Base-by-base conservation (phyloP, 306 rosid genomes). In the Gastrolobium villosum region DNA sequence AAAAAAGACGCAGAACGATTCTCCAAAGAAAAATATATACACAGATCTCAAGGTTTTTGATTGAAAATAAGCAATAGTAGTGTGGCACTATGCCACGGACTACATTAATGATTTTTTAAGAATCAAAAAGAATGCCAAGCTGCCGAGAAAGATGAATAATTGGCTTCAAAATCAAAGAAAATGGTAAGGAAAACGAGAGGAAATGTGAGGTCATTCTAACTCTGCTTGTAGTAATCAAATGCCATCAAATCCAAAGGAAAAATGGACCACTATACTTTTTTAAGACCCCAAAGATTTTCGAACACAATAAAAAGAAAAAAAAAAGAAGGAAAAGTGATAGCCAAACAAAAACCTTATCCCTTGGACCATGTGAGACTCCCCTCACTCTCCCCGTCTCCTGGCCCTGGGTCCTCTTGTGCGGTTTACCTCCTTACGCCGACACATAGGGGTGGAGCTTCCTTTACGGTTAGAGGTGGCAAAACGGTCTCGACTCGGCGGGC, bases 181-280 rank as follows among this genome's bases (percentile, higher is more conserved):
- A 34, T 44, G 55, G 49, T 3, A 37, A 9, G 14, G 10, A 31
- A 34, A 5, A 14, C 6, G 7, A 8, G 3, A 15, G 52, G 10
- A 54, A 11, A 48, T 20, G 31, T 4, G 34, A 66, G 77, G 76
- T 56, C 54, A 36, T 43, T 56, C 15, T 81, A 7, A 8, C 30
- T 5, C 5, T 34, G 53, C 9, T 46, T 7, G 20, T 52, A 9
- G 37, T 28, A 53, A 37, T 59, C 65, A 65, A 13, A 74, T 46
- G 57, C 39, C 28, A 60, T 53, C 40, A 62, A 48, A 44, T 70
- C 54, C 37, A 56, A 15, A 11, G 1, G 37, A 0, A 50, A 71
- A 71, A 35, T 5, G 44, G 85, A 66, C 81, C 81, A 75, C 52
- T 49, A 20, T 39, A 4, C 13, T 5, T 43, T 35, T 49, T 43